A percentile compares a stretch with the other conserved stretches of the same genome.
Evolutionary conservation across 2,329 filamentous ascomycete genomes (phyloP).

Genomic region (Ilyonectria sp.): DNA sequence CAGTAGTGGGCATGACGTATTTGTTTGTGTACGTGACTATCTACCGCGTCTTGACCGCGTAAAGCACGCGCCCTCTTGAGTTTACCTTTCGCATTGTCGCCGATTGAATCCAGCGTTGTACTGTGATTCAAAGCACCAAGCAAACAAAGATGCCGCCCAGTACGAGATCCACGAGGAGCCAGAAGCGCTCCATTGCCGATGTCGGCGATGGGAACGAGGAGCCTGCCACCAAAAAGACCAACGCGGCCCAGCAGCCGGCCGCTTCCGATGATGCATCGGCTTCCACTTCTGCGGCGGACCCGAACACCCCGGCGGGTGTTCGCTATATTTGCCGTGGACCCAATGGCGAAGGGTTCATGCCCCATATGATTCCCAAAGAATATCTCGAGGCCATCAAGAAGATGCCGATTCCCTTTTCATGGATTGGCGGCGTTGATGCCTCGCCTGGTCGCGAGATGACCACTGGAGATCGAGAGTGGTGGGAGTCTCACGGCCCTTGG

Average conservation of each 20-base stretch:
- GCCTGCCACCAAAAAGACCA: neutral
- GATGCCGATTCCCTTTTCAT: neutral
- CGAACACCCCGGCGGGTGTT: neutral
- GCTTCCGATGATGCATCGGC: neutral
- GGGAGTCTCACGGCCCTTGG: constrained; percentile 40
- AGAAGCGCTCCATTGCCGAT: neutral
- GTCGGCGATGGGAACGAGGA: neutral
- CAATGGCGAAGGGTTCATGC: constrained; percentile 12
- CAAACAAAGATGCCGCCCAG: neutral
- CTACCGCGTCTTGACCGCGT: no score
- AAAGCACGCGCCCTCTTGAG: no score
- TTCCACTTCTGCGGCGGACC: neutral
- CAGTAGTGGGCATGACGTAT: no score
- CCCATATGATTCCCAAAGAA: neutral
- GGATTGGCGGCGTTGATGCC: constrained; percentile 34
- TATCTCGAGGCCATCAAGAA: neutral
- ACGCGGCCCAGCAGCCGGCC: neutral
- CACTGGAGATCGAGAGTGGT: constrained; percentile 37
- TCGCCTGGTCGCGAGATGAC: constrained; percentile 36
- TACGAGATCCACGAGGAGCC: neutral
- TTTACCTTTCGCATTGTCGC: no score
- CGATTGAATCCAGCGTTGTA: no score
- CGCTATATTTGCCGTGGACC: neutral
- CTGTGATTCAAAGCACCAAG: neutral
- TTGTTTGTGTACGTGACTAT: no score